Evolutionary conservation across 306 rosid species (phyloP).

Genomic region (Lathyrus aphaca): DNA sequence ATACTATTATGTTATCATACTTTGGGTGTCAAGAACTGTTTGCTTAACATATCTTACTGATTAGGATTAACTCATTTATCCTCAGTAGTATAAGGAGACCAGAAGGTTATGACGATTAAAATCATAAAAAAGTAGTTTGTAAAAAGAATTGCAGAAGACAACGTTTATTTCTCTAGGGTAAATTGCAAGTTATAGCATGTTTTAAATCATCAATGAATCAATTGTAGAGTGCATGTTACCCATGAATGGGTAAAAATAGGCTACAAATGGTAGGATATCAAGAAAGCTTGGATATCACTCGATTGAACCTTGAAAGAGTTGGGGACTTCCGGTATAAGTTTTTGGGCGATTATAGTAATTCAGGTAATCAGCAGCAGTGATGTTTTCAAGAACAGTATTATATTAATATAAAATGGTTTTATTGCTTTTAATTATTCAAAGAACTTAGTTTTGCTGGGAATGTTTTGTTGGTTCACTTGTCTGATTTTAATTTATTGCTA

Average conservation of each 20-base stretch:
- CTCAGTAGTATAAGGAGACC: conserved; percentile 2
- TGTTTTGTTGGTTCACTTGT: conserved; percentile 11
- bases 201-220: conserved; percentile 1
- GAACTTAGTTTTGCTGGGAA: conserved; percentile 20
- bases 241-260: conserved; percentile 22
- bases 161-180: conserved; percentile 2
- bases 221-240: conserved; percentile 8
- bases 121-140: conserved; percentile 8
- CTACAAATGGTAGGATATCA: conserved; percentile 13
- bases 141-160: conserved; percentile 16
- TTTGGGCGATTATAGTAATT: conserved; percentile 25
- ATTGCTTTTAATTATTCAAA: conserved; percentile 23
- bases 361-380: conserved; percentile 16
- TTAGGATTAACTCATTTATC: conserved; percentile 19
- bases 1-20: conserved; percentile 29
- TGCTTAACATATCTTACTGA: conserved; percentile 26
- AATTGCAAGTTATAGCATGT: background rate
- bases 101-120: background rate
- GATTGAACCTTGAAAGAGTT: conserved; percentile 31
- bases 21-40: conserved; percentile 19
- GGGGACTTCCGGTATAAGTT: conserved; percentile 1
- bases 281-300: conserved; percentile 19
- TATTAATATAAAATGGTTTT: conserved; percentile 19
- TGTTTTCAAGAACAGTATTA: conserved; percentile 21
- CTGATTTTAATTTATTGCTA: background rate